Percentiles rank a stretch among this genome's conserved stretches.
Conservation (phyloP, 306 rosid genomes). For the Bauhinia variegata region DNA sequence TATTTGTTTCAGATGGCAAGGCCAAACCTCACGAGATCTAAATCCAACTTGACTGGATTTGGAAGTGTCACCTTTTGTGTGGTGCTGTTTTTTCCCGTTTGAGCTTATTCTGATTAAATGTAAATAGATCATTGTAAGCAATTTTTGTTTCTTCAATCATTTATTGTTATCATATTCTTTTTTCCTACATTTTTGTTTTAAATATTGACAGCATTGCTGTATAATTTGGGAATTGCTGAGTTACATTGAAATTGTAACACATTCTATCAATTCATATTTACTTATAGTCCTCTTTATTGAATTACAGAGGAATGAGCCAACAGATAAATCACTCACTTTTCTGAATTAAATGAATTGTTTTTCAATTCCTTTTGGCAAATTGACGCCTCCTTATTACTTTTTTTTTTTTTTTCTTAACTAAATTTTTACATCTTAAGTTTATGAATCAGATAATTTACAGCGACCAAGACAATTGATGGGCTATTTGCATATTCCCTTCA, state of each 20-base stretch:
- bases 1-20: constrained; percentile 98
- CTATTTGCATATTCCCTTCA: too few relatives aligned
- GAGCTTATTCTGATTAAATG: constrained; percentile 59
- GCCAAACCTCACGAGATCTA: constrained; percentile 80
- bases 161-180: constrained; percentile 25
- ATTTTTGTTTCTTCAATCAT: constrained; percentile 29
- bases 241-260: constrained; percentile 48
- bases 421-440: too few relatives aligned
- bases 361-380: too few relatives aligned
- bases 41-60: constrained; percentile 61
- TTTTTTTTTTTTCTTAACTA: too few relatives aligned
- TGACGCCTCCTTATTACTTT: too few relatives aligned
- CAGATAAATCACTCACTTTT: too few relatives aligned
- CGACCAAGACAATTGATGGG: too few relatives aligned
- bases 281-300: too few relatives aligned
- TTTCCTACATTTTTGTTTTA: constrained; percentile 38
- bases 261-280: constrained; percentile 34
- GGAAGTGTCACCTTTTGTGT: constrained; percentile 38
- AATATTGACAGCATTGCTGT: constrained; percentile 45
- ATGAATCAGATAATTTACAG: too few relatives aligned
- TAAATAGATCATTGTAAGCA: constrained; percentile 78
- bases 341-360: too few relatives aligned
- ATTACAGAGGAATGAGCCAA: too few relatives aligned
- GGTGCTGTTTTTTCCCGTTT: constrained; percentile 45
- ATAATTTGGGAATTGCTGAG: constrained; percentile 51